Base-by-base conservation (phyloP, 179 eudicot genomes). In the Heliamphora pulchella region DNA sequence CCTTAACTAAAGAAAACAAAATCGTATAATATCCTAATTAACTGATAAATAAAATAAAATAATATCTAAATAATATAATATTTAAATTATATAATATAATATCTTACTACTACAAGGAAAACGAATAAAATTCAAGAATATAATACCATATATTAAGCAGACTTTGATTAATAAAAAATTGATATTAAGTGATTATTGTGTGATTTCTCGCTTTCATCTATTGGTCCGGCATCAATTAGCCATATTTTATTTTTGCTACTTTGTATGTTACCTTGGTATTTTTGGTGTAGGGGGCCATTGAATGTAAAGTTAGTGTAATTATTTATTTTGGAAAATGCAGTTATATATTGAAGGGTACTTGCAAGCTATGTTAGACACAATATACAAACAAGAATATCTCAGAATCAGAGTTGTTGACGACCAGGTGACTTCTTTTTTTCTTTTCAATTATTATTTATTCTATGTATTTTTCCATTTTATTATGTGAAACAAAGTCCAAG, bases 321-420 rank as follows among this genome's bases (percentile, higher is more conserved):
- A 18, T 8, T 47, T 71, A 53, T 50, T 59, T 78, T 51, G 47
- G 73, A 78, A 78, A 41, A 72, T 89, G 89, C 97, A 96, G 99
- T 80, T 94, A 75, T 96, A 94, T 78, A 88, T 96, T 84, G 99
- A 96, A 94, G 99, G 99, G 71, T 96, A 96, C 84, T 88, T 96
- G 83, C 99, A 96, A 88, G 99, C 99, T 68, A 91, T 96, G 98
- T 81, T 96, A 88, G 99, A 96, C 89, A 77, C 97, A 1, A 83
- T 86, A 57, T 96, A 96, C 80, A 90, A 90, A 85, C 99, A 96
- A 84, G 99, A 96, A 84, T 96, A 92, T 86, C 88, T 96, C 71
- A 88, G 99, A 85, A 97, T 96, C 78, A 88, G 97, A 85, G 97
- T 96, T 77, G 82, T 91, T 66, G 96, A 96, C 81, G 88, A 96